phyloP scores from a whole-genome alignment of 2,329 filamentous ascomycete genomes.

The Scytalidium sp. region DNA sequence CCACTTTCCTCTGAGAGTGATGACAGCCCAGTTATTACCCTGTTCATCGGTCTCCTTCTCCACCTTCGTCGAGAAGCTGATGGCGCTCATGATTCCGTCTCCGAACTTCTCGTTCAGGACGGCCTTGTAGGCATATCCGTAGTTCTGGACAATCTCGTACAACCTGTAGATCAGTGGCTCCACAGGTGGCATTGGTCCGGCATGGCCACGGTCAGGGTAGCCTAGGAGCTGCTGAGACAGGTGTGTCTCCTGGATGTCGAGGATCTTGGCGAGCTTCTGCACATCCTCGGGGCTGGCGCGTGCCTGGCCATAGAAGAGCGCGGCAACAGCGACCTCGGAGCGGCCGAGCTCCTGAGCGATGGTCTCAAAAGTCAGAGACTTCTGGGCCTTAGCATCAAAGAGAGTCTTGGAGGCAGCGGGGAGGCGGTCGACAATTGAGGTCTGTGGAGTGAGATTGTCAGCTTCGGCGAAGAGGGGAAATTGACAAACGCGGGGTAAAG shows the following conservation, averaged over 20 bases:
- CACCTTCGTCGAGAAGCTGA: constrained; percentile 84
- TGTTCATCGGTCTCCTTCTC: constrained; percentile 90
- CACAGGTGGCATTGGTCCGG: constrained; percentile 77
- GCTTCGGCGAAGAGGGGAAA: background rate
- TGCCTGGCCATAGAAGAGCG: constrained; percentile 87
- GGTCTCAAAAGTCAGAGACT: constrained; percentile 73
- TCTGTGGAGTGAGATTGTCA: constrained; percentile 36
- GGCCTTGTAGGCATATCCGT: constrained; percentile 94
- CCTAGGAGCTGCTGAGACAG: constrained; percentile 64
- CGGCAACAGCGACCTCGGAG: constrained; percentile 83
- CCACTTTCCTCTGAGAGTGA: constrained; percentile 82
- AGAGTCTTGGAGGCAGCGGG: constrained; percentile 69
- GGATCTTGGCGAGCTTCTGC: constrained; percentile 62
- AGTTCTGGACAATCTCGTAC: constrained; percentile 95
- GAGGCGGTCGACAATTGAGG: constrained; percentile 64
- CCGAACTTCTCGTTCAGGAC: constrained; percentile 94
- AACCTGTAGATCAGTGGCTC: constrained; percentile 87
- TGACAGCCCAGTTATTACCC: constrained; percentile 79
- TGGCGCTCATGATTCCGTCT: constrained; percentile 95
- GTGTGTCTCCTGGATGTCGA: constrained; percentile 54
- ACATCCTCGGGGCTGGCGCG: constrained; percentile 68
- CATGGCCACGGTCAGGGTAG: constrained; percentile 77
- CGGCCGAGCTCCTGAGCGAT: constrained; percentile 74
- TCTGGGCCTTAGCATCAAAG: constrained; percentile 75
- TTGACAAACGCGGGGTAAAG: constrained; percentile 10